Evolutionary conservation across 441 rosid genomes (phyloP).

Genomic region (Capsella rubella): DNA sequence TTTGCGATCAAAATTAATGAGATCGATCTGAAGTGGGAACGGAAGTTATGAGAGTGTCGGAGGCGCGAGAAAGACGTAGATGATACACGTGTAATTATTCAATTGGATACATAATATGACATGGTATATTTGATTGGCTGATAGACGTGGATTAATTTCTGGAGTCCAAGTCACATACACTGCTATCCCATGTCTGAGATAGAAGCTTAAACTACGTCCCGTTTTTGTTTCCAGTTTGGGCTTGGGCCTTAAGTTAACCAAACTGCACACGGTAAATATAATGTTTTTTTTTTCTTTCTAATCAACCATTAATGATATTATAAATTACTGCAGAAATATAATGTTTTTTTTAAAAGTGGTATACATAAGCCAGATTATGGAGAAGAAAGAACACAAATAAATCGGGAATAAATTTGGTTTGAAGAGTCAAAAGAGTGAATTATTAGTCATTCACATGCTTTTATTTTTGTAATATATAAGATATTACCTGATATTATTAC

Average conservation of each 20-base stretch:
- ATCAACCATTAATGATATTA: too few species aligned
- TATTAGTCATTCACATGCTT: background rate
- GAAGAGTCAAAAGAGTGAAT: slow-evolving; percentile 24
- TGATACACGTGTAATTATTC: slow-evolving; percentile 52
- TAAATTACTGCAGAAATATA: too few species aligned
- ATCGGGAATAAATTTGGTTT: too few species aligned
- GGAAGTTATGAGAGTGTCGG: slow-evolving; percentile 18
- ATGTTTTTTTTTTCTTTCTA: too few species aligned
- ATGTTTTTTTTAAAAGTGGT: too few species aligned
- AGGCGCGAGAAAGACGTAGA: slow-evolving; percentile 60
- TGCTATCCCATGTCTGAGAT: background rate
- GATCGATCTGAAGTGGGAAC: slow-evolving; percentile 31
- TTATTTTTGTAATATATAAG: background rate
- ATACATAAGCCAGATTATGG: too few species aligned
- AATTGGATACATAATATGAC: slow-evolving; percentile 51
- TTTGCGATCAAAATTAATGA: slow-evolving; percentile 14
- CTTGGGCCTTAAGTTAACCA: too few species aligned
- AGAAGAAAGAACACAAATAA: too few species aligned
- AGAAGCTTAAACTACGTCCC: background rate
- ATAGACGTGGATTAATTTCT: slow-evolving; percentile 35
- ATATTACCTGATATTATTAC: too few species aligned
- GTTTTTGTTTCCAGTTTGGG: background rate
- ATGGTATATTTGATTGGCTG: slow-evolving; percentile 57
- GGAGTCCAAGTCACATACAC: slow-evolving; percentile 29
- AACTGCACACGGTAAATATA: too few species aligned